Base-by-base conservation (phyloP, 371 early-diverging fungal species). In the Lichtheimia ramosa region DNA sequence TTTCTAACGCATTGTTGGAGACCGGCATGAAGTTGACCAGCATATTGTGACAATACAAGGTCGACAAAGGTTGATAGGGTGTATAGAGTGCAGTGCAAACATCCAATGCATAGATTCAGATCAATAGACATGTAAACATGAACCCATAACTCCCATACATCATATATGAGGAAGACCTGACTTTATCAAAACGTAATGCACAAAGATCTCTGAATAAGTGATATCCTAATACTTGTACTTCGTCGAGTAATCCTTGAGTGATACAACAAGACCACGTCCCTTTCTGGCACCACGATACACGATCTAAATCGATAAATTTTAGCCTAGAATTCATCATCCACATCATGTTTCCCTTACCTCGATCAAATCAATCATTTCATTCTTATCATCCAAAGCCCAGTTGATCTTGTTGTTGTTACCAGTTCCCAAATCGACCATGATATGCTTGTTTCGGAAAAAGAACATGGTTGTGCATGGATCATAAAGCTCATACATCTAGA, bases 351-450 rank as follows among this genome's bases (percentile, higher is more conserved):
- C 15, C 46, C 18, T 56, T 70, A 81, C 81, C 69, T 98, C 97
- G 13, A 92, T 77, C 58, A 94, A 71, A 62, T 94, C 95, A 56
- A 94, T 93, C 75, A 94, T 75, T 63, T 94, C 95, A 73, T 94
- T 92, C 53, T 91, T 88, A 59, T 89, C 88, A 56, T 92, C 94
- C 49, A 98, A 72, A 2, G 97, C 89, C 98, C 98, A 96, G 66
- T 96, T 94, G 68, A 98, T 92, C 79, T 98, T 98, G 81, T 98
- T 98, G 81, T 98, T 98, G 73, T 98, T 96, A 62, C 99, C 99
- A 0, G 99, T 98, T 14, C 99, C 99, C 62, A 97, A 73, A 86
- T 98, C 99, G 16, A 98, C 86, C 97, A 96, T 94, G 61, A 97
- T 97, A 63, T 97, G 98, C 68, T 96, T 96, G 83, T 97, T 97